phyloP scores from a whole-genome alignment of 1,139 yeast species.

The Saccharomycopsis crataegensis region DNA sequence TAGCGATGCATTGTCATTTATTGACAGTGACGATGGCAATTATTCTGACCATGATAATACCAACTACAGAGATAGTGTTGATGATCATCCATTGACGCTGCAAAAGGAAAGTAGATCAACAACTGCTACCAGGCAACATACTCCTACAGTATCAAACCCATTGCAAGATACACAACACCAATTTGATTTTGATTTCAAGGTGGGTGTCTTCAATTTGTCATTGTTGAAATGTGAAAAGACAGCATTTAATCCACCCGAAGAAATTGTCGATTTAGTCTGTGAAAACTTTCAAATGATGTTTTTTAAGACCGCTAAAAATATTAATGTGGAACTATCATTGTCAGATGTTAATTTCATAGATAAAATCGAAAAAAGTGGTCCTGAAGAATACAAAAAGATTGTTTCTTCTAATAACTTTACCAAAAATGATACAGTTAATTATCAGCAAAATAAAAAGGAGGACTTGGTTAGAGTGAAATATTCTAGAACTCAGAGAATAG shows the following conservation, averaged over 20 bases:
- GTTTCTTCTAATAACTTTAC: conserved; percentile 57
- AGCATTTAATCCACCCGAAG: conserved; percentile 53
- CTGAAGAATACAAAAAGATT: conserved; percentile 59
- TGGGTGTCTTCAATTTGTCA: conserved; percentile 55
- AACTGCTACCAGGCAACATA: background rate
- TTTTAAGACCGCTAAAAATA: conserved; percentile 49
- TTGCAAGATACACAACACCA: conserved; percentile 12
- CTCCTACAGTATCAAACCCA: background rate
- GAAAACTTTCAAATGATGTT: conserved; percentile 57
- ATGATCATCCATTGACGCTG: background rate
- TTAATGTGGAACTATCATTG: conserved; percentile 60
- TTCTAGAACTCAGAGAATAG: conserved; percentile 51
- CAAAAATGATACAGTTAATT: conserved; percentile 26
- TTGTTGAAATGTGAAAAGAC: conserved; percentile 63
- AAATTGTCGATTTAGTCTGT: conserved; percentile 66
- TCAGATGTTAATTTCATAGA: conserved; percentile 68
- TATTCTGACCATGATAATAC: conserved; percentile 12
- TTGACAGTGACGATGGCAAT: conserved; percentile 15
- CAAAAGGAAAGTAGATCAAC: background rate
- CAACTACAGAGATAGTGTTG: background rate
- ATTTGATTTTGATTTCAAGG: conserved; percentile 36
- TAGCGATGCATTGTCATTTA: conserved; percentile 18
- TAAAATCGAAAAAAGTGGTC: conserved; percentile 57
- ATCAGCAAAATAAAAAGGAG: conserved; percentile 26
- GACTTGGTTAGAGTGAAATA: conserved; percentile 62